phyloP scores from a whole-genome alignment of 768 basidiomycete genomes.

The Clavulina sp. region DNA sequence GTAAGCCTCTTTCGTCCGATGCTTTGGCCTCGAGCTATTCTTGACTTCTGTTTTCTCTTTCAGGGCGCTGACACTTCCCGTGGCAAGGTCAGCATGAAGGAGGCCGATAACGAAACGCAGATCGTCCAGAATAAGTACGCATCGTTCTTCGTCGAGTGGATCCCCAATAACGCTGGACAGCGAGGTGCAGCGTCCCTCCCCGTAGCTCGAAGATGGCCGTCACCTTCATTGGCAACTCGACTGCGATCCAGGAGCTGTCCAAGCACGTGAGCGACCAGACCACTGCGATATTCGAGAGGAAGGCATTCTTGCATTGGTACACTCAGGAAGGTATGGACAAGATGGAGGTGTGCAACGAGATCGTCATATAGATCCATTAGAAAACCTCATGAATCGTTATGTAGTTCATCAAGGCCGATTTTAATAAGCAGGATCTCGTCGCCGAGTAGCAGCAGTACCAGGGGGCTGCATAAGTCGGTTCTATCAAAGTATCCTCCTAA shows the following conservation, averaged over 20 bases:
- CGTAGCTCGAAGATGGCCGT: slow-evolving; percentile 64
- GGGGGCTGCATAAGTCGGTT: slow-evolving; percentile 82
- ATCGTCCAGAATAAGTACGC: slow-evolving; percentile 95
- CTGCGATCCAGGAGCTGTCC: slow-evolving; percentile 96
- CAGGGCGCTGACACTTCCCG: slow-evolving; percentile 92
- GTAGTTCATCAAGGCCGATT: slow-evolving; percentile 98
- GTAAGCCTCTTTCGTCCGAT: slow-evolving; percentile 26
- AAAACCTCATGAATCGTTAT: too few species aligned
- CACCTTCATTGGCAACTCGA: slow-evolving; percentile 35
- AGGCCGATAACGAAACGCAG: slow-evolving; percentile 98
- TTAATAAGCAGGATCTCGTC: slow-evolving; percentile 97
- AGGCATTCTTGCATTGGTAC: slow-evolving; percentile 98
- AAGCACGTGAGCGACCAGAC: slow-evolving; percentile 98
- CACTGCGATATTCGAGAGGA: slow-evolving; percentile 38
- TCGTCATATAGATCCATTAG: background rate
- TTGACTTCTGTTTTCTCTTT: background rate
- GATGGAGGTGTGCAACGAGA: slow-evolving; percentile 58
- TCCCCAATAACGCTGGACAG: slow-evolving; percentile 96
- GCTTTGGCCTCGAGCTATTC: background rate
- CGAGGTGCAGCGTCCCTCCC: slow-evolving; percentile 95
- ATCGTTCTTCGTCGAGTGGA: slow-evolving; percentile 98
- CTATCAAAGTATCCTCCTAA: too few species aligned
- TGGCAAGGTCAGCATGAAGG: slow-evolving; percentile 98
- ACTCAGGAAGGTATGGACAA: slow-evolving; percentile 99
- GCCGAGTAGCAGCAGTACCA: slow-evolving; percentile 97